These are phyloP conservation scores for Lithospermum erythrorhizon DNA, from an alignment of 257 asterid species.

Conservation along the genomic window DNA sequence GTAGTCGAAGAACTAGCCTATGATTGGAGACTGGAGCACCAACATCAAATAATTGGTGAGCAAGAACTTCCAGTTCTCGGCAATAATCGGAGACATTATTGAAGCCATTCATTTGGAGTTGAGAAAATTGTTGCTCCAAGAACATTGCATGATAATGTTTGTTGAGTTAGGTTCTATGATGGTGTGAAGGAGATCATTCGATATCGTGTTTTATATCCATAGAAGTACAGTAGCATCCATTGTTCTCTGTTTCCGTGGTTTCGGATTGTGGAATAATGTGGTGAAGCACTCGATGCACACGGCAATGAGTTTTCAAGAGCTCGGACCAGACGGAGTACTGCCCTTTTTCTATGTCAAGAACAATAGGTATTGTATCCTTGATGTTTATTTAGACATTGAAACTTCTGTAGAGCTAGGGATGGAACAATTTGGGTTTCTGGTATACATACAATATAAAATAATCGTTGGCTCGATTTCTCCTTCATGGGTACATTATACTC, in stretches of 20 bases:
- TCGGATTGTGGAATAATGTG: not conserved
- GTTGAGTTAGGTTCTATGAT: not conserved
- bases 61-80: too few relatives aligned
- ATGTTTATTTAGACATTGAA: not conserved
- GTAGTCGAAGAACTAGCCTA: too few relatives aligned
- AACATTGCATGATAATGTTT: too few relatives aligned
- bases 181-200: not conserved
- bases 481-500: too few relatives aligned
- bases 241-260: not conserved
- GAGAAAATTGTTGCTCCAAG: too few relatives aligned
- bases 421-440: too few relatives aligned
- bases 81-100: too few relatives aligned
- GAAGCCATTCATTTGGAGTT: too few relatives aligned
- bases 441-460: too few relatives aligned
- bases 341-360: not conserved
- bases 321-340: not conserved
- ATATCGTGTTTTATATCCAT: not conserved
- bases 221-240: not conserved
- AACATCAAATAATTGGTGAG: too few relatives aligned
- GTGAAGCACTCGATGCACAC: not conserved
- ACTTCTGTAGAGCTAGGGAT: not conserved
- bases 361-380: not conserved
- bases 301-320: constrained; percentile 1
- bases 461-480: too few relatives aligned
- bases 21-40: too few relatives aligned